Evolutionary conservation across 108 stramenopile species (phyloP), one percentile per base, ranked within the genome.

Genomic region (Skeletonema costatum): DNA sequence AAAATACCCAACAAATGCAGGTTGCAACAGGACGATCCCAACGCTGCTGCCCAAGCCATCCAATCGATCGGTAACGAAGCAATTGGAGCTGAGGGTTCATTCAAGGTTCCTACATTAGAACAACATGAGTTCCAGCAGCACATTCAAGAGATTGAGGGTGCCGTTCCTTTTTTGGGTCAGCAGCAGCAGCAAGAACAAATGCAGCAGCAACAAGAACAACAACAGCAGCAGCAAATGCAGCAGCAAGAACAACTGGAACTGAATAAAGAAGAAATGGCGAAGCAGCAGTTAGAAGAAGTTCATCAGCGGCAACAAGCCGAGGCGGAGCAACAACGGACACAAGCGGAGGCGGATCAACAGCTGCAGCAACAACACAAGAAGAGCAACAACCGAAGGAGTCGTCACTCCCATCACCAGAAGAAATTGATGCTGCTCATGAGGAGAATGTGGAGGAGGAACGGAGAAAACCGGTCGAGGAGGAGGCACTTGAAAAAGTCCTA

Each of bases 61-160:
- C 75, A 68, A 48, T 61, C 58, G 32, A 66, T 75, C 60, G 75
- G 75, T 11, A 66, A 75, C 25, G 75, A 75, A 42, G 75, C 66
- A 30, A 65, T 75, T 61, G 59, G 66, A 39, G 16, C 58, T 25
- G 32, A 25, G 65, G 5, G n/a, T 13, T 12, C 50, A 31, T 36
- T 29, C 21, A 56, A 64, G 25, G 48, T 63, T 64, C 59, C 59
- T 51, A 29, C 21, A 60, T 12, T 60, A 39, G 70, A 71, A 71
- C 41, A 60, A 32, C 59, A 60, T 60, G 70, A 60, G 59, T 35
- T 60, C 70, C 64, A 64, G 64, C 25, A 56, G 25, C 53, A 56
- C 25, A 21, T 56, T 10, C 53, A 25, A 25, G 53, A 56, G 19
- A 25, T 56, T 38, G 64, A 36, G 21, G 64, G 64, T 60, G 59